phyloP scores from a whole-genome alignment of 2,329 filamentous ascomycete genomes.

The Aspergillus quadricinctus region DNA sequence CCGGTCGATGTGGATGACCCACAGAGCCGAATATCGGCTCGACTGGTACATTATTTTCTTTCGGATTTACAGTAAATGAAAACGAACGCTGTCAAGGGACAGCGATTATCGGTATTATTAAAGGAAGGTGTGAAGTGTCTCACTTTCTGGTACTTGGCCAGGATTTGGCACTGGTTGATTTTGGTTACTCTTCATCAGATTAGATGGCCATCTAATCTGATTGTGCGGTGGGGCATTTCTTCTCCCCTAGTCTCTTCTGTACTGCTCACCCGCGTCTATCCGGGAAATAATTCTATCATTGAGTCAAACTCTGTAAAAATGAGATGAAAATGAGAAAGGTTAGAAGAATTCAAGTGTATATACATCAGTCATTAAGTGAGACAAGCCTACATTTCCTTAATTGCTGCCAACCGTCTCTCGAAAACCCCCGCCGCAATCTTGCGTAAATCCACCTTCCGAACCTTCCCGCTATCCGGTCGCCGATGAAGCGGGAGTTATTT shows the following conservation, averaged over 20 bases:
- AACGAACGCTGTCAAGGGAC: not conserved
- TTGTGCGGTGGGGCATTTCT: slow-evolving; percentile 8
- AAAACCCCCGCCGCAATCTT: slow-evolving; percentile 42
- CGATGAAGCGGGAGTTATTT: slow-evolving; percentile 67
- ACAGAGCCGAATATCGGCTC: not conserved
- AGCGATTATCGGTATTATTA: not conserved
- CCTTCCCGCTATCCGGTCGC: slow-evolving; percentile 72
- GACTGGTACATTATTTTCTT: not conserved
- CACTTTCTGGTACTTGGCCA: not conserved
- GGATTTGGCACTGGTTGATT: not conserved
- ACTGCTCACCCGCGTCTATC: not conserved
- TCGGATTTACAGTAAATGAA: not conserved
- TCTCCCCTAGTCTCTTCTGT: slow-evolving; percentile 2
- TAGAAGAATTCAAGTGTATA: slow-evolving; percentile 4
- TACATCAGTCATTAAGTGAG: not conserved
- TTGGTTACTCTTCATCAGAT: slow-evolving; percentile 18
- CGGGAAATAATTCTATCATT: no score
- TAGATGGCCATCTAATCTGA: slow-evolving; percentile 31
- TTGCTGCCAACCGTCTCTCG: slow-evolving; percentile 26
- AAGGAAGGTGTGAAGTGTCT: not conserved
- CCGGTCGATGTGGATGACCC: not conserved
- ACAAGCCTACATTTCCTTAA: not conserved
- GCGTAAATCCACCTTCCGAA: slow-evolving; percentile 58
- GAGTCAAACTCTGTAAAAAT: not conserved
- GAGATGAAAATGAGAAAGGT: slow-evolving; percentile 1